Percentiles rank a stretch among this genome's conserved stretches.
phyloP scores from a whole-genome alignment of 2,329 filamentous ascomycete genomes.

The Calcarisporium arbuscula region DNA sequence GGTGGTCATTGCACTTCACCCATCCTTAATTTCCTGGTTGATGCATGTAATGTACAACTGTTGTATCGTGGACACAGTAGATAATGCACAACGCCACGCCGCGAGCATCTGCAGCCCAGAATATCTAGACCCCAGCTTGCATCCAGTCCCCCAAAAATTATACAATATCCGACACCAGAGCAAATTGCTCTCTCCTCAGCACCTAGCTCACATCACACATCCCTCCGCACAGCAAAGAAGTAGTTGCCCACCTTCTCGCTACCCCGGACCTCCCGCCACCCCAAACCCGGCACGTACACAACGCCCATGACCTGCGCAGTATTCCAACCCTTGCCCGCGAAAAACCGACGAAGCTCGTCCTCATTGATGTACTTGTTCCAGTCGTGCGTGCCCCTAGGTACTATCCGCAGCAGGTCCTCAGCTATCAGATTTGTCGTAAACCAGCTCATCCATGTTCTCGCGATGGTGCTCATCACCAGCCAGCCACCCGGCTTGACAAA shows the following conservation, averaged over 20 bases:
- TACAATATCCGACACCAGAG: too few relatives aligned
- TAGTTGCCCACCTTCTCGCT: slow-evolving; percentile 91
- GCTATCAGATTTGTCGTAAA: slow-evolving; percentile 88
- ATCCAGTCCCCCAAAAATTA: too few relatives aligned
- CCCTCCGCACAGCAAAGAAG: slow-evolving; percentile 75
- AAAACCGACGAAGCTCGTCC: slow-evolving; percentile 59
- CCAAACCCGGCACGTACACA: slow-evolving; percentile 81
- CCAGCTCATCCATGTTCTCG: slow-evolving; percentile 83
- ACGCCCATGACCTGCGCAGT: slow-evolving; percentile 66
- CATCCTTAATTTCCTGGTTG: too few relatives aligned
- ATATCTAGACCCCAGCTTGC: too few relatives aligned
- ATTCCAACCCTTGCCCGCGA: slow-evolving; percentile 52
- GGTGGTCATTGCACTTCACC: too few relatives aligned
- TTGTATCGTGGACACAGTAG: too few relatives aligned
- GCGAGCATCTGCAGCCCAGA: too few relatives aligned
- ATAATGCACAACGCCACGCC: too few relatives aligned
- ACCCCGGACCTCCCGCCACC: slow-evolving; percentile 77
- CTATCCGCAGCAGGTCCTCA: slow-evolving; percentile 80
- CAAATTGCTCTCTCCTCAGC: background rate
- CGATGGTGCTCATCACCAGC: slow-evolving; percentile 89
- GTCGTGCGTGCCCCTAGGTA: slow-evolving; percentile 89
- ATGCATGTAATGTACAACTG: too few relatives aligned
- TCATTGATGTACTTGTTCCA: slow-evolving; percentile 96
- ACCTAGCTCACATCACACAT: slow-evolving; percentile 11
- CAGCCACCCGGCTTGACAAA: slow-evolving; percentile 88